These are phyloP conservation scores for Lentinula raphanica DNA, from an alignment of 768 basidiomycete species.

Conservation along the genomic window DNA sequence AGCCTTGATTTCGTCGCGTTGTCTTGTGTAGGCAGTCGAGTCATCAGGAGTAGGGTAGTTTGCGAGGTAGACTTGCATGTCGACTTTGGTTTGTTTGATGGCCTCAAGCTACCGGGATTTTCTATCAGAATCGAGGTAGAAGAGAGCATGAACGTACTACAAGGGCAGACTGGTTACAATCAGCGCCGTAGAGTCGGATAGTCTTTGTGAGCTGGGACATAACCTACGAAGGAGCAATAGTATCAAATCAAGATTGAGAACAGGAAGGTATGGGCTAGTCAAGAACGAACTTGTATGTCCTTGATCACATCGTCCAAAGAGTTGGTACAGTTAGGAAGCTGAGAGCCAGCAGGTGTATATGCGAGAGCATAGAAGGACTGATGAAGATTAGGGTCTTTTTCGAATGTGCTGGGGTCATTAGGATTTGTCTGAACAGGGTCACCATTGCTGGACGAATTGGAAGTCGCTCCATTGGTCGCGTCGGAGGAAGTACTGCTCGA, in stretches of 20 bases:
- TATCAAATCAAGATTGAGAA: constrained; percentile 10
- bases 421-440: constrained; percentile 26
- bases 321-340: constrained; percentile 66
- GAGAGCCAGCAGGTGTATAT: constrained; percentile 77
- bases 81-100: constrained; percentile 82
- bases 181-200: constrained; percentile 81
- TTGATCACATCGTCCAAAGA: constrained; percentile 49
- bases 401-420: constrained; percentile 75
- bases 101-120: constrained; percentile 59
- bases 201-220: constrained; percentile 84
- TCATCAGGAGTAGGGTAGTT: constrained; percentile 65
- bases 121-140: background rate
- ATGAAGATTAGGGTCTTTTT: constrained; percentile 60
- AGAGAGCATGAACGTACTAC: constrained; percentile 41
- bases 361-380: constrained; percentile 83
- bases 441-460: constrained; percentile 6
- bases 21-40: constrained; percentile 64
- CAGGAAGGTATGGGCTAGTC: background rate
- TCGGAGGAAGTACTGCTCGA: constrained; percentile 18
- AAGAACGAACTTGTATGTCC: constrained; percentile 58
- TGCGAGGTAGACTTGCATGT: constrained; percentile 75
- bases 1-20: constrained; percentile 58
- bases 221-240: constrained; percentile 35
- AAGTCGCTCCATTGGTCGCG: constrained; percentile 9
- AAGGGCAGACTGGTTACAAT: constrained; percentile 78